Evolutionary conservation across 129 eudicot species (phyloP), one percentile per base, ranked within the genome.

Genomic region (Escallonia rubra): DNA sequence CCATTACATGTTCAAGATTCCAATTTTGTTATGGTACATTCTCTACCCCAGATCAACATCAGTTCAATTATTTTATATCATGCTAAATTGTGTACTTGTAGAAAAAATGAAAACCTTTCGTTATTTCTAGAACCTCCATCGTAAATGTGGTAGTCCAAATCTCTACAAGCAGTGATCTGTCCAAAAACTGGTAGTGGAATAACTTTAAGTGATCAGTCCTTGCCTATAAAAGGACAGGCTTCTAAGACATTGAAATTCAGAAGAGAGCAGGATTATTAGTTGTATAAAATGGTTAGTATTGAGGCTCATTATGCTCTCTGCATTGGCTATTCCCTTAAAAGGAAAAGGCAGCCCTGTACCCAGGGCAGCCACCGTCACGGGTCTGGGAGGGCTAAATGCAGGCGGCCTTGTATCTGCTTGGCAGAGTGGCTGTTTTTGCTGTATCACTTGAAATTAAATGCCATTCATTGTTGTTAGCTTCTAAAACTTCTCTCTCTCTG

Each of bases 161-260:
- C 78, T 76, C 72, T 70, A 63, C 69, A 63, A 62, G 50, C 70
- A 64, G 68, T 71, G 70, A 74, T 72, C 69, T 90, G 81, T 79
- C 69, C 69, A 77, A 23, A 80, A 65, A 65, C 49, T 42, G 49
- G 57, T 63, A 61, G 74, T 80, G 81, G 75, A 76, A 54, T 51
- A 50, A 4, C 14, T 16, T n/a, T 11, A 54, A 54, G 39, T 56
- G 64, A 23, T 47, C 73, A 63, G 64, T 61, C 63, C 64, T 72
- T 74, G 86, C 87, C 93, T 91, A 91, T 91, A 85, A 74, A 91
- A 71, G 68, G 78, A 48, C 5, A 54, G 53, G 50, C 52, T 67
- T 67, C 63, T 43, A 71, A 71, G 73, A 34, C 62, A 73, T 49
- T 64, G 57, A 23, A 45, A 56, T 39, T 4, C 5, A 34, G 10